phyloP scores from a whole-genome alignment of 768 basidiomycete genomes.

The Tulasnella sp. region DNA sequence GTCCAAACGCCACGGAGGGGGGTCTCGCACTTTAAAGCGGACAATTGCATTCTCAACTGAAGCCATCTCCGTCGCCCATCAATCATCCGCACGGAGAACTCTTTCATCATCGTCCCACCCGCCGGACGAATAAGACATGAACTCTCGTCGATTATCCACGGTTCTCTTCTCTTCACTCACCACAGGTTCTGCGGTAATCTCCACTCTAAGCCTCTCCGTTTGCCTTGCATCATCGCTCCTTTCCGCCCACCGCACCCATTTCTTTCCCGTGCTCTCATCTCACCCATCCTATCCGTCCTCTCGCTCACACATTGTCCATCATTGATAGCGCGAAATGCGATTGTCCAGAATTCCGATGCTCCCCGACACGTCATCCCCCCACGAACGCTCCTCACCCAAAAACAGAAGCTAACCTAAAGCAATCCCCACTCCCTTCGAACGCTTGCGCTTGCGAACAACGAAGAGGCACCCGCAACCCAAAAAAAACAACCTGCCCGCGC shows the following conservation, averaged over 20 bases:
- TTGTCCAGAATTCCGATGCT: neutral
- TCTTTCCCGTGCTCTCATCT: neutral
- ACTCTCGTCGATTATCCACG: neutral
- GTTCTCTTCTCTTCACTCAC: neutral
- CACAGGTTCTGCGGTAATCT: neutral
- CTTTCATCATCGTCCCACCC: neutral
- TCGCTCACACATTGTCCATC: neutral
- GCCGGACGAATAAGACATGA: neutral
- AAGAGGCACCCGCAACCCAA: neutral
- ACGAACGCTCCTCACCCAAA: neutral
- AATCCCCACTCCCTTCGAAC: neutral
- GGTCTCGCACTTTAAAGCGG: neutral
- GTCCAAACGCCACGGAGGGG: neutral
- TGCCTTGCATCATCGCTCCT: neutral
- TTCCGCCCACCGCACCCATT: neutral
- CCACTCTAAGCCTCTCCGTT: slow-evolving; percentile 6
- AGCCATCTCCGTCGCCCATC: slow-evolving; percentile 6
- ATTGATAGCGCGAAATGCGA: neutral
- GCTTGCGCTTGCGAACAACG: neutral
- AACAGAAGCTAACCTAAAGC: neutral
- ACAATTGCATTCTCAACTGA: slow-evolving; percentile 10
- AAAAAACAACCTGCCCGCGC: neutral
- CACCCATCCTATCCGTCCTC: neutral
- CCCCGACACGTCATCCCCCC: slow-evolving; percentile 12
- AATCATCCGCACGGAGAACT: neutral